Conservation (phyloP, 805 yeast species). For the Cyberlindnera nakhonratchasimensis region DNA sequence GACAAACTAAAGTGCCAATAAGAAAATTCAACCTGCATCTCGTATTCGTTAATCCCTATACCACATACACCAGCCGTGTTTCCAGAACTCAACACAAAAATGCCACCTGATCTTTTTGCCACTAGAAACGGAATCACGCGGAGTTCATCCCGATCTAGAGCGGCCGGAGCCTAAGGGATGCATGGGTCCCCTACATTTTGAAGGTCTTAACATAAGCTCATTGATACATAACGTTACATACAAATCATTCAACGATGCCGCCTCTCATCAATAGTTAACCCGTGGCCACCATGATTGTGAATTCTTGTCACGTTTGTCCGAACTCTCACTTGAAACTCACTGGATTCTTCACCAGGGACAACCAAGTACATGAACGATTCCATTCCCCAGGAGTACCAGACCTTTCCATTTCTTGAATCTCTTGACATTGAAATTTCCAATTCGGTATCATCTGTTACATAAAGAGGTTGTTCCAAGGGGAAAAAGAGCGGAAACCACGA, state of each 20-base stretch:
- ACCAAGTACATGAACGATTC: slow-evolving; percentile 48
- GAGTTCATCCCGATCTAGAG: too few species aligned
- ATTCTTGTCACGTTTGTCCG: slow-evolving; percentile 38
- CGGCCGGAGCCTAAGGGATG: too few species aligned
- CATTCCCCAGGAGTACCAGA: slow-evolving; percentile 69
- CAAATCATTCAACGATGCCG: background rate
- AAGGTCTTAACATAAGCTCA: too few species aligned
- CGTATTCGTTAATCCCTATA: background rate
- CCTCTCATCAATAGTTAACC: slow-evolving; percentile 18
- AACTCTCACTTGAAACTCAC: slow-evolving; percentile 32
- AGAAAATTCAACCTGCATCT: background rate
- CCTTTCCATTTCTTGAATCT: slow-evolving; percentile 35
- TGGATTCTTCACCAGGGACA: slow-evolving; percentile 24
- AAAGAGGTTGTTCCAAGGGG: slow-evolving; percentile 54
- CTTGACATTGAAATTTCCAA: slow-evolving; percentile 51
- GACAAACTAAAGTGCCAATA: too few species aligned
- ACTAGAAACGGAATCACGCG: too few species aligned
- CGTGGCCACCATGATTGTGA: slow-evolving; percentile 37
- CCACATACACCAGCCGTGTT: background rate
- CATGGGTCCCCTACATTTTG: too few species aligned
- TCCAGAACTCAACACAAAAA: too few species aligned
- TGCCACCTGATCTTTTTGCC: too few species aligned
- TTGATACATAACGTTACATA: background rate
- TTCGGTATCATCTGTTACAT: slow-evolving; percentile 51
- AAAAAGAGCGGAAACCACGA: slow-evolving; percentile 73